Evolutionary conservation across 768 basidiomycete genomes (phyloP).

Genomic region (Calocybe indica): DNA sequence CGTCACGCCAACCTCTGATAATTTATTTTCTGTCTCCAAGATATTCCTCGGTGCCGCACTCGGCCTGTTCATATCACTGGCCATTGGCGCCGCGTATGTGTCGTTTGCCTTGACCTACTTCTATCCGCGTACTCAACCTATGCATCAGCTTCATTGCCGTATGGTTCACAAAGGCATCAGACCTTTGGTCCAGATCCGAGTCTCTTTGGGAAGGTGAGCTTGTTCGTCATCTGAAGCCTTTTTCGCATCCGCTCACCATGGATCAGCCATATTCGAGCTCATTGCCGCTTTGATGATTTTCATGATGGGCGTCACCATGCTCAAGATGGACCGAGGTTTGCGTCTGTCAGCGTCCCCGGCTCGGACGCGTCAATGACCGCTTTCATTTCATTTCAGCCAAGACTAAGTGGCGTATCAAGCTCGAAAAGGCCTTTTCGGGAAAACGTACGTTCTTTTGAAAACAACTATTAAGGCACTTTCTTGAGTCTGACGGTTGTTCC

Average conservation of each 20-base stretch:
- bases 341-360: background rate
- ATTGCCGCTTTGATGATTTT: conserved; percentile 81
- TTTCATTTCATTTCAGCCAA: conserved; percentile 42
- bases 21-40: conserved; percentile 25
- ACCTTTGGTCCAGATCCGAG: conserved; percentile 84
- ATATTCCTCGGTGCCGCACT: conserved; percentile 69
- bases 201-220: conserved; percentile 83
- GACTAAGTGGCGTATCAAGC: conserved; percentile 91
- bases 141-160: conserved; percentile 69
- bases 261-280: conserved; percentile 45
- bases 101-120: background rate
- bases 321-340: conserved; percentile 80
- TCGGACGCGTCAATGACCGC: background rate
- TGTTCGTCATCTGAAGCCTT: background rate
- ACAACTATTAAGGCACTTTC: background rate
- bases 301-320: conserved; percentile 90
- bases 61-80: conserved; percentile 75
- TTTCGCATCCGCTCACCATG: conserved; percentile 28
- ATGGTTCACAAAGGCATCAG: conserved; percentile 86
- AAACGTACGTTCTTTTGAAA: conserved; percentile 30
- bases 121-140: no score
- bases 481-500: background rate
- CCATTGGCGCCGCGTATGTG: conserved; percentile 73
- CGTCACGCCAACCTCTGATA: background rate
- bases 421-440: conserved; percentile 69